phyloP scores from a whole-genome alignment of 257 asterid species.

The Galeopsis tetrahit region DNA sequence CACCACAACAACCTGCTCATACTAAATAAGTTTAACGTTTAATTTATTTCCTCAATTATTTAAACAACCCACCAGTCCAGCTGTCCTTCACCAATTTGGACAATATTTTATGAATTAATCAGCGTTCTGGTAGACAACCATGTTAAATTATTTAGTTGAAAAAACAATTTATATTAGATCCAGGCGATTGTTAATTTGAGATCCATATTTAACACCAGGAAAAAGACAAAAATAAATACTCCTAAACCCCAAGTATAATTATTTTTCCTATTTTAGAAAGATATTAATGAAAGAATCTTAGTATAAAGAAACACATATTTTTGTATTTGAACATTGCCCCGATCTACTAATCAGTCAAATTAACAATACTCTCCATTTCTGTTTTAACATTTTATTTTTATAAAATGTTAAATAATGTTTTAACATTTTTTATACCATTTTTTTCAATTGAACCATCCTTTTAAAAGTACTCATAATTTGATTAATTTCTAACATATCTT shows the following conservation, averaged over 20 bases:
- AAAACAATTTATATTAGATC: neutral
- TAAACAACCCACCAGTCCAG: slow-evolving; percentile 3
- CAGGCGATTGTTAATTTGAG: neutral
- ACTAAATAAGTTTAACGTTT: neutral
- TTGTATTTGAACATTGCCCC: neutral
- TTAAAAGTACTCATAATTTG: too few relatives aligned
- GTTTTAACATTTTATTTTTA: too few relatives aligned
- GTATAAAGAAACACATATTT: neutral
- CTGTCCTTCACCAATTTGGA: slow-evolving; percentile 13
- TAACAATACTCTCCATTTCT: too few relatives aligned
- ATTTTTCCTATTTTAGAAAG: neutral
- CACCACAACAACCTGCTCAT: neutral
- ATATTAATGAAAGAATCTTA: neutral
- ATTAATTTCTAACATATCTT: too few relatives aligned
- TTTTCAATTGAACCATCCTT: too few relatives aligned
- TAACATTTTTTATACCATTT: too few relatives aligned
- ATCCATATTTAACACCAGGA: neutral
- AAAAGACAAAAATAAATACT: neutral
- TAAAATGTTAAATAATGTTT: too few relatives aligned
- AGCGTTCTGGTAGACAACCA: neutral
- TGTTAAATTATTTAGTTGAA: slow-evolving; percentile 13
- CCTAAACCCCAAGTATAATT: too few relatives aligned
- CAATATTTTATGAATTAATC: neutral
- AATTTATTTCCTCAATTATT: neutral
- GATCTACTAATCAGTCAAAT: too few relatives aligned